A percentile compares a stretch with the other conserved stretches of the same genome.
phyloP scores from a whole-genome alignment of 768 basidiomycete species.

The Pleurotus tuber-regium region DNA sequence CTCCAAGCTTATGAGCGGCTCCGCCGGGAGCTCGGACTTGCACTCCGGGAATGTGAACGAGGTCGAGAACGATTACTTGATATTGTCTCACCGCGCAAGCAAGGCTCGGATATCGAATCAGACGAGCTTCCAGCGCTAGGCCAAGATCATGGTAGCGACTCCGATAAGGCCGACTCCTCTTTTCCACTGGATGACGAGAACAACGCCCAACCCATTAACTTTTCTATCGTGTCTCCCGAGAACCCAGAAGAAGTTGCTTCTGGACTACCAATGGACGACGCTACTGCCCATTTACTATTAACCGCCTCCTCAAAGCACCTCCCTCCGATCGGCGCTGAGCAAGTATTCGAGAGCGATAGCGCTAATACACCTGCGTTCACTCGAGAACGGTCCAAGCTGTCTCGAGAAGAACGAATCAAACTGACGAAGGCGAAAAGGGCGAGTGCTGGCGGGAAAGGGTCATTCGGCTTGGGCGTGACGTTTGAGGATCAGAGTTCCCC shows the following conservation, averaged over 20 bases:
- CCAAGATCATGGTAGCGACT: slow-evolving; percentile 50
- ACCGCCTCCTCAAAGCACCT: slow-evolving; percentile 51
- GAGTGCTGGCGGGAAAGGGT: slow-evolving; percentile 24
- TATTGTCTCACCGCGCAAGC: slow-evolving; percentile 45
- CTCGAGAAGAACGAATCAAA: slow-evolving; percentile 73
- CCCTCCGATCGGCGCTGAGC: slow-evolving; percentile 68
- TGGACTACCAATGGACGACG: slow-evolving; percentile 45
- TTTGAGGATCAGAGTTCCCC: slow-evolving; percentile 16
- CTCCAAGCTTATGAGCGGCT: slow-evolving; percentile 74
- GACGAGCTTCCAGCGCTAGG: slow-evolving; percentile 51
- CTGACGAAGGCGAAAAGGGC: slow-evolving; percentile 54
- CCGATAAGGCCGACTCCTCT: slow-evolving; percentile 46
- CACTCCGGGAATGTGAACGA: slow-evolving; percentile 79
- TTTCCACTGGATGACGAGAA: slow-evolving; percentile 26
- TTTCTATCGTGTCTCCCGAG: slow-evolving; percentile 17
- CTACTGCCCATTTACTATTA: slow-evolving; percentile 50
- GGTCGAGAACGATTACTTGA: slow-evolving; percentile 65
- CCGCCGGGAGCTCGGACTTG: slow-evolving; percentile 72
- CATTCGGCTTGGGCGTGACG: slow-evolving; percentile 23
- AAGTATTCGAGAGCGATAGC: slow-evolving; percentile 78
- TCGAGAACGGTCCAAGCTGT: slow-evolving; percentile 63
- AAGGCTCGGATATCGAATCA: slow-evolving; percentile 30
- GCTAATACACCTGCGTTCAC: slow-evolving; percentile 36
- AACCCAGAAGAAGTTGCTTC: slow-evolving; percentile 27
- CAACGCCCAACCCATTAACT: slow-evolving; percentile 11